These are phyloP conservation scores for Leccinum fuscescens DNA, from an alignment of 1,284 basidiomycete species.

Conservation along the genomic window DNA sequence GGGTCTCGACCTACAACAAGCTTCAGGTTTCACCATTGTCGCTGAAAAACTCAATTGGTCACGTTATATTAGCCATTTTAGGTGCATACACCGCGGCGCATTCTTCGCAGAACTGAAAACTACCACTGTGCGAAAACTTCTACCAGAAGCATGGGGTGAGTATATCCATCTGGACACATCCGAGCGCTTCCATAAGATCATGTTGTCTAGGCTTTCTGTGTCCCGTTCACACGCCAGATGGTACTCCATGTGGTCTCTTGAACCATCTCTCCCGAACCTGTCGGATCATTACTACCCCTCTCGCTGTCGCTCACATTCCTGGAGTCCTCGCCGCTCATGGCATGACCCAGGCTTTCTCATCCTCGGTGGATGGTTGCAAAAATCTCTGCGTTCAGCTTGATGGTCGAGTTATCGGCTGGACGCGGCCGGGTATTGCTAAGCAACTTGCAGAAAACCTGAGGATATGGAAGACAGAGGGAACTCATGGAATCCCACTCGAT, in stretches of 20 bases:
- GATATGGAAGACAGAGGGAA: slow-evolving; percentile 93
- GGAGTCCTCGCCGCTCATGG: slow-evolving; percentile 84
- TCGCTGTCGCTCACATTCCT: slow-evolving; percentile 80
- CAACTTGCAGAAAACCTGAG: slow-evolving; percentile 85
- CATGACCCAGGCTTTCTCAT: slow-evolving; percentile 89
- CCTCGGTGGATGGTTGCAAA: slow-evolving; percentile 75
- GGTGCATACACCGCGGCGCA: slow-evolving; percentile 97
- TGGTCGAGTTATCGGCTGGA: slow-evolving; percentile 96
- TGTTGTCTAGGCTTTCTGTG: slow-evolving; percentile 81
- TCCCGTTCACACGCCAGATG: slow-evolving; percentile 98
- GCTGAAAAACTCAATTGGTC: slow-evolving; percentile 99
- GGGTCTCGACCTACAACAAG: slow-evolving; percentile 96
- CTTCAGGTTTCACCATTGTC: slow-evolving; percentile 96
- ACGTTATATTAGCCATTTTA: slow-evolving; percentile 97
- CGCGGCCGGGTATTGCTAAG: slow-evolving; percentile 70
- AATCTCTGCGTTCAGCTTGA: slow-evolving; percentile 93
- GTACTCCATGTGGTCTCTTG: slow-evolving; percentile 94
- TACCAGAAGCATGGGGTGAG: slow-evolving; percentile 97
- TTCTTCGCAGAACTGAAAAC: slow-evolving; percentile 99
- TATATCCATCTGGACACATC: slow-evolving; percentile 3
- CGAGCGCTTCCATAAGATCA: slow-evolving; percentile 9
- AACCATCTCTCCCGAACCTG: slow-evolving; percentile 97
- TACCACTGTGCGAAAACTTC: slow-evolving; percentile 93
- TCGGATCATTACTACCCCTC: slow-evolving; percentile 81
- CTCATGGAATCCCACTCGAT: slow-evolving; percentile 84